These are phyloP conservation scores for Trichosporon asahii DNA, from an alignment of 1,284 basidiomycete species.

Conservation along the genomic window DNA sequence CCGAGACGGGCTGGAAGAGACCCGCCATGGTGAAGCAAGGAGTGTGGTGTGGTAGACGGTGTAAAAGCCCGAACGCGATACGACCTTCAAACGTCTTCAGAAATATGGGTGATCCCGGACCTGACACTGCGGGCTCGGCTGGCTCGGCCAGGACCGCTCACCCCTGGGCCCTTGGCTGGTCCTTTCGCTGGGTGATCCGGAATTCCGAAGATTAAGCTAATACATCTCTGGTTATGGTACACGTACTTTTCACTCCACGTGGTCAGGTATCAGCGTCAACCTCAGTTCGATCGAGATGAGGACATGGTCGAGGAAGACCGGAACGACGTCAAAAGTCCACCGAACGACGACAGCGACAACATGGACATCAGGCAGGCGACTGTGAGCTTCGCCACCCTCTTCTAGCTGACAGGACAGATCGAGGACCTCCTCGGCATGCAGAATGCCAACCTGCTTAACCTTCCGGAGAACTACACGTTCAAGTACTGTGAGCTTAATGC, in stretches of 20 bases:
- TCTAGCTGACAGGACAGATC: constrained; percentile 38
- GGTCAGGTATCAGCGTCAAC: not conserved
- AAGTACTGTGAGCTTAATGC: constrained; percentile 67
- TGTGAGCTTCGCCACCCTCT: constrained; percentile 33
- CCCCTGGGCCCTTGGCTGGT: not conserved
- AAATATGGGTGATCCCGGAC: constrained; percentile 9
- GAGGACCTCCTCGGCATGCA: constrained; percentile 82
- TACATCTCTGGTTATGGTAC: too few species aligned
- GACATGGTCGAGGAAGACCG: not conserved
- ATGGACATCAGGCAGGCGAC: constrained; percentile 57
- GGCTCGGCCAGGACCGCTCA: not conserved
- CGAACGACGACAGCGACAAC: constrained; percentile 13
- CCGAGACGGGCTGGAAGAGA: constrained; percentile 17
- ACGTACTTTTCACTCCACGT: constrained; percentile 5
- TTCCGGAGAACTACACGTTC: constrained; percentile 83
- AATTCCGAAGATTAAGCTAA: not conserved
- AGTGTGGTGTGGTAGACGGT: not conserved
- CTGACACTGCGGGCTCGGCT: not conserved
- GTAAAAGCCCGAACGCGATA: not conserved
- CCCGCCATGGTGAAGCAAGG: constrained; percentile 13
- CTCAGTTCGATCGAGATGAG: not conserved
- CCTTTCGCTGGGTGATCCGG: not conserved
- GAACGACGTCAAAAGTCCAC: constrained; percentile 1
- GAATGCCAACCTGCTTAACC: constrained; percentile 79
- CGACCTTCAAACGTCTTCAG: not conserved